Percentiles rank a stretch among this genome's conserved stretches.
These are phyloP conservation scores for Solanum hybrid DNA, from an alignment of 305 asterid species.

Conservation along the genomic window DNA sequence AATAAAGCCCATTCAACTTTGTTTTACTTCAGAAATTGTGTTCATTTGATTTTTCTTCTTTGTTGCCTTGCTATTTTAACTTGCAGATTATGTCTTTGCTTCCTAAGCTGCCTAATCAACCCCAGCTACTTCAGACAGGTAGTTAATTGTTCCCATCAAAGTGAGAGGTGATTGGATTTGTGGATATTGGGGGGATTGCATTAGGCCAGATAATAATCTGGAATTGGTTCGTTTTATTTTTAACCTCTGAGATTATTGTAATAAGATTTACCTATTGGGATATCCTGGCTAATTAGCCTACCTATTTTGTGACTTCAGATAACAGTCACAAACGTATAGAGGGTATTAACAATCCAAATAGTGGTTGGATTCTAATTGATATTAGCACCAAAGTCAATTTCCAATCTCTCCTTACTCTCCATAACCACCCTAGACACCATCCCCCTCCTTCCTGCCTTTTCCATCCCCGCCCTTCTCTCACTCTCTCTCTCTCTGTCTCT, in stretches of 20 bases:
- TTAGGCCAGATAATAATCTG: background rate
- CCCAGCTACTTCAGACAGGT: conserved; percentile 97
- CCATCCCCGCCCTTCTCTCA: background rate
- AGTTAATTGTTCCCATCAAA: conserved; percentile 8
- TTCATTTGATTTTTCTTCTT: conserved; percentile 1
- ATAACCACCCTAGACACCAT: background rate
- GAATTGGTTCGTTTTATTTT: background rate
- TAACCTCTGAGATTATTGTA: background rate
- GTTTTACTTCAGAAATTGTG: background rate
- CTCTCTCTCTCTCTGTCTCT: background rate
- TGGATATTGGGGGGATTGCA: background rate
- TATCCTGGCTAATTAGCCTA: background rate
- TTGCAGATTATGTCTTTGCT: conserved; percentile 80
- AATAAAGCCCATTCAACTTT: background rate
- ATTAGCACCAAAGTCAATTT: background rate
- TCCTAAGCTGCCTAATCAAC: conserved; percentile 87
- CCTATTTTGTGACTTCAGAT: background rate
- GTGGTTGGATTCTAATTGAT: background rate
- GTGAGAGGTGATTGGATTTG: background rate
- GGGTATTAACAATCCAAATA: background rate
- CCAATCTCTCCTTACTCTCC: background rate
- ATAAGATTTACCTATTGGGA: background rate
- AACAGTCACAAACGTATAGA: background rate
- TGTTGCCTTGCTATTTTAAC: background rate
- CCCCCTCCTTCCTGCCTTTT: background rate